Percentiles rank a stretch among this genome's conserved stretches.
Evolutionary conservation across 2,329 filamentous ascomycete species (phyloP).

Genomic region (Coniosporium tulheliwenetii): DNA sequence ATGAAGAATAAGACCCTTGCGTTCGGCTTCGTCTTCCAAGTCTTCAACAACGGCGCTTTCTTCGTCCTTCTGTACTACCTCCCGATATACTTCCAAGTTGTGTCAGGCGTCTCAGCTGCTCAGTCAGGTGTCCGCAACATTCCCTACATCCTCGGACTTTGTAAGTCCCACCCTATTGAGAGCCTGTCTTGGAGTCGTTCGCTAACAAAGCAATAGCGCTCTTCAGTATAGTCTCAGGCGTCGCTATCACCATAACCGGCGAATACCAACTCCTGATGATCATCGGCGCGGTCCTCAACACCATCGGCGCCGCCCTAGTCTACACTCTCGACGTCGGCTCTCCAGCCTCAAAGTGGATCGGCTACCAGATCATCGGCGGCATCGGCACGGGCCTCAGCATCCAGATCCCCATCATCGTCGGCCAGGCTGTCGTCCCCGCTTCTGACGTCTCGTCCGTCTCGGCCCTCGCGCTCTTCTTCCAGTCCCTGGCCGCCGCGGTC

Average conservation of each 20-base stretch:
- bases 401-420: constrained; percentile 25
- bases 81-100: constrained; percentile 33
- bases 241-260: constrained; percentile 13
- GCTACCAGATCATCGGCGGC: constrained; percentile 30
- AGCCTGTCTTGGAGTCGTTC: background rate
- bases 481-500: constrained; percentile 26
- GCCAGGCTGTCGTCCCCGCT: constrained; percentile 18
- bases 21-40: constrained; percentile 17
- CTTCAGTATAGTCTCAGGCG: constrained; percentile 10
- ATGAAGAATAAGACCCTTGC: constrained; percentile 21
- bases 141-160: constrained; percentile 19
- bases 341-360: constrained; percentile 26
- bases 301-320: constrained; percentile 24
- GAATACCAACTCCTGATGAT: constrained; percentile 18
- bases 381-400: constrained; percentile 25
- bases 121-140: constrained; percentile 26
- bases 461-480: constrained; percentile 25
- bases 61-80: constrained; percentile 17
- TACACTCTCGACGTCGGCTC: constrained; percentile 23
- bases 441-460: constrained; percentile 23
- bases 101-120: constrained; percentile 17
- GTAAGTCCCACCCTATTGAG: no score
- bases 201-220: constrained; percentile 4
- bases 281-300: constrained; percentile 12
- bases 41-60: constrained; percentile 13